phyloP scores from a whole-genome alignment of 2,329 filamentous ascomycete genomes.

The Xylaria sp. region DNA sequence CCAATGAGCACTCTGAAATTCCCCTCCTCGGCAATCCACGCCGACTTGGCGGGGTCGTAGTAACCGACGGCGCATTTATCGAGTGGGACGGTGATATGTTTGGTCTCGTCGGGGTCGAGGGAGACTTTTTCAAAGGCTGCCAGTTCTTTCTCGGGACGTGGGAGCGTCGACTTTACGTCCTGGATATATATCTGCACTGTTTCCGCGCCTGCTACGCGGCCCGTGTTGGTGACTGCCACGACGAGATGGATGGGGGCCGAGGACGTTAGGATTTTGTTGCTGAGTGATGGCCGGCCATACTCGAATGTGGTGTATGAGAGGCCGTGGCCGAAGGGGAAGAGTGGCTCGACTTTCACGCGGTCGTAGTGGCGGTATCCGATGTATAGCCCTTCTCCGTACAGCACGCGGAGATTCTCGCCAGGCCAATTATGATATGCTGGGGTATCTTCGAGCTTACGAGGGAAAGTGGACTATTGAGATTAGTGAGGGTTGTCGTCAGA shows the following conservation, averaged over 20 bases:
- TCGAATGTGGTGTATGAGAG: conserved; percentile 77
- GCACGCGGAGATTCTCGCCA: conserved; percentile 72
- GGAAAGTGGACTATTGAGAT: conserved; percentile 68
- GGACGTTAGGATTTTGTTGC: conserved; percentile 53
- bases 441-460: conserved; percentile 70
- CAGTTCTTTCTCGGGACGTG: conserved; percentile 75
- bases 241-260: conserved; percentile 56
- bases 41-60: conserved; percentile 67
- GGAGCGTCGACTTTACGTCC: conserved; percentile 71
- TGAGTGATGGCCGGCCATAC: conserved; percentile 67
- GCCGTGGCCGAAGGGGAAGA: conserved; percentile 79
- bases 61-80: conserved; percentile 67
- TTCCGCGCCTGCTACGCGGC: conserved; percentile 66
- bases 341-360: conserved; percentile 64
- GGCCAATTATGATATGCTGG: conserved; percentile 79
- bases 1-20: conserved; percentile 69
- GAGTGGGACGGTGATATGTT: conserved; percentile 57
- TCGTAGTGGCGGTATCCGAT: conserved; percentile 81
- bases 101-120: conserved; percentile 66
- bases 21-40: conserved; percentile 75
- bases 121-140: conserved; percentile 74
- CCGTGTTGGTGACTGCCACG: conserved; percentile 65
- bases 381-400: conserved; percentile 78
- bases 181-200: conserved; percentile 75
- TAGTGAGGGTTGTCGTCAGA: conserved; percentile 24